phyloP scores from a whole-genome alignment of 768 basidiomycete genomes.

The Naganishia randhawae region DNA sequence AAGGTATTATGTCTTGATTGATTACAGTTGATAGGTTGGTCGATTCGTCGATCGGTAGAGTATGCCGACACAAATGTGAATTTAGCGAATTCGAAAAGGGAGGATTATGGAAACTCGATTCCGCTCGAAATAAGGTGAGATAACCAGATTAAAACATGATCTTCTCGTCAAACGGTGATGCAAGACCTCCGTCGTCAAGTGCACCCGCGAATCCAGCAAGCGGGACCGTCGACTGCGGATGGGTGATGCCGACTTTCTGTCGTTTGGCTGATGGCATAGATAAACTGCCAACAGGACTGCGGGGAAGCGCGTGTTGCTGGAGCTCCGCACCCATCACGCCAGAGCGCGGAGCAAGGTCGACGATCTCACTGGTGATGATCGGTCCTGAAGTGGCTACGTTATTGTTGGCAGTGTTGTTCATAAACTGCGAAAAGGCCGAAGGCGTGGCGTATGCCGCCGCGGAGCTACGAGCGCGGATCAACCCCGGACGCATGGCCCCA shows the following conservation, averaged over 20 bases:
- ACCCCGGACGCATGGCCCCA: background rate
- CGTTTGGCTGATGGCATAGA: constrained; percentile 3
- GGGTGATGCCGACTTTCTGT: background rate
- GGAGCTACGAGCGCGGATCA: constrained; percentile 15
- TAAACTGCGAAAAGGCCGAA: constrained; percentile 18
- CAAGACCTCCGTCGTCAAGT: background rate
- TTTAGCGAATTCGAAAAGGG: background rate
- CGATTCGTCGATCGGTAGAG: too few relatives aligned
- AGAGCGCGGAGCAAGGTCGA: background rate
- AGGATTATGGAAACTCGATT: background rate
- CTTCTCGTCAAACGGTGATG: constrained; percentile 15
- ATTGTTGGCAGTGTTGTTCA: constrained; percentile 12
- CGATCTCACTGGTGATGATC: too few relatives aligned
- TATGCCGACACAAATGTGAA: too few relatives aligned
- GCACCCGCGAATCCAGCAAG: background rate
- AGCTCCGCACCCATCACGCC: background rate
- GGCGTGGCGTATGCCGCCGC: constrained; percentile 4
- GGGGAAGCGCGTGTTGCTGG: background rate
- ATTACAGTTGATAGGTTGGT: too few relatives aligned
- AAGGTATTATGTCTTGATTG: too few relatives aligned
- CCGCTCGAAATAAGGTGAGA: background rate
- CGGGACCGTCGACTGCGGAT: constrained; percentile 5
- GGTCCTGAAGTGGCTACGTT: background rate
- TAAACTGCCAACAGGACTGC: background rate
- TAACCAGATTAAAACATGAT: background rate